Evolutionary conservation across 2,329 filamentous ascomycete species (phyloP).

Genomic region (Paraphaeosphaeria sporulosa): DNA sequence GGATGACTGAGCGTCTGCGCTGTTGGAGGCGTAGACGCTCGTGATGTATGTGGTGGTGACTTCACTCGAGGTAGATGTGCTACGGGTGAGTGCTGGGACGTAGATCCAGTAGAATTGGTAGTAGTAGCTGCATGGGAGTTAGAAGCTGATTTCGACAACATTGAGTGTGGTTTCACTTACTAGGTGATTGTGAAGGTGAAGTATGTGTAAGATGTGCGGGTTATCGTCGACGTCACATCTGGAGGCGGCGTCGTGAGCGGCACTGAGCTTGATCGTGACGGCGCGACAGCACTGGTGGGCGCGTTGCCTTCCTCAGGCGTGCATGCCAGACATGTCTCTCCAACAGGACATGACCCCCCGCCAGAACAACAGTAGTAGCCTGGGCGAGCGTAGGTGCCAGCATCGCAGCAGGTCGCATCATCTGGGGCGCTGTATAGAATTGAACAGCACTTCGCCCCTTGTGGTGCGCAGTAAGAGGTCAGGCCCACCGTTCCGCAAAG

Average conservation of each 20-base stretch:
- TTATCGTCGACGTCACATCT: slow-evolving; percentile 1
- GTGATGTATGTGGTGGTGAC: slow-evolving; percentile 6
- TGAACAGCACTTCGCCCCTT: slow-evolving; percentile 12
- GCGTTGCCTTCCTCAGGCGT: slow-evolving; percentile 7
- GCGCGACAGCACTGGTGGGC: not conserved
- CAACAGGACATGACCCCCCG: slow-evolving; percentile 10
- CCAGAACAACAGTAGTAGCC: slow-evolving; percentile 14
- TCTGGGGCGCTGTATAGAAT: slow-evolving; percentile 8
- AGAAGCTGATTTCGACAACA: not conserved
- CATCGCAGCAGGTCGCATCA: slow-evolving; percentile 7
- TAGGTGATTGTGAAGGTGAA: slow-evolving; percentile 16
- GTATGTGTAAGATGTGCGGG: not conserved
- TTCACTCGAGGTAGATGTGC: slow-evolving; percentile 11
- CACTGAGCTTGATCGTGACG: not conserved
- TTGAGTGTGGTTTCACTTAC: not conserved
- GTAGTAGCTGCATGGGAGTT: slow-evolving; percentile 5
- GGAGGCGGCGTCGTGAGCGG: slow-evolving; percentile 1
- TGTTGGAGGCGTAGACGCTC: slow-evolving; percentile 10
- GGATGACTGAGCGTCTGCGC: slow-evolving; percentile 7
- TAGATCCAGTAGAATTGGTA: slow-evolving; percentile 12
- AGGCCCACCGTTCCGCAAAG: slow-evolving; percentile 5
- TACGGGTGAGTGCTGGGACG: slow-evolving; percentile 6
- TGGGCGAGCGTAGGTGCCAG: slow-evolving; percentile 11
- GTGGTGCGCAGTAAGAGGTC: slow-evolving; percentile 5
- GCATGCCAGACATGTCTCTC: slow-evolving; percentile 12